Conservation (phyloP, 805 yeast species). For the Saccharomyces paradoxus region DNA sequence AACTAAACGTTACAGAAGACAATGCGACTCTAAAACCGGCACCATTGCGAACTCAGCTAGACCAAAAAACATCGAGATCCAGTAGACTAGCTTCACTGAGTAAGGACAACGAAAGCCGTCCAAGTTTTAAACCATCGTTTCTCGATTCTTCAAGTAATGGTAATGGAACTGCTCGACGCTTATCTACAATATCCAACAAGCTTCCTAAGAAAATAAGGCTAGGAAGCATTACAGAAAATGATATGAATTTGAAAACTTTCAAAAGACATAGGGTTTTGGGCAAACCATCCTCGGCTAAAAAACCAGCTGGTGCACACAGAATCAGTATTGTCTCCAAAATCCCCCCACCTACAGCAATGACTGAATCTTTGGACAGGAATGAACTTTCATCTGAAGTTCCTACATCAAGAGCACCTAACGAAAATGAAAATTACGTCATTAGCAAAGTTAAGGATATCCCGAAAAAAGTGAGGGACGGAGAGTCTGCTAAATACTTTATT, state of each 20-base stretch:
- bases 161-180: conserved; percentile 12
- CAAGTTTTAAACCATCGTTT: conserved; percentile 25
- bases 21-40: background rate
- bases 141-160: conserved; percentile 6
- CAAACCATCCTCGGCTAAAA: conserved; percentile 19
- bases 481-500: conserved; percentile 39
- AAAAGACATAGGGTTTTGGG: conserved; percentile 26
- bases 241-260: conserved; percentile 22
- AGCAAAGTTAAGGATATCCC: conserved; percentile 33
- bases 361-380: background rate
- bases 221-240: conserved; percentile 19
- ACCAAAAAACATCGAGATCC: conserved; percentile 9
- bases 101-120: conserved; percentile 27
- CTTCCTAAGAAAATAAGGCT: conserved; percentile 15
- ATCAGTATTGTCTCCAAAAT: conserved; percentile 28
- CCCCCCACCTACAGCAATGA: conserved; percentile 2
- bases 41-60: background rate
- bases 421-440: conserved; percentile 29
- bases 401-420: conserved; percentile 17
- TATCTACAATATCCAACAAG: conserved; percentile 19
- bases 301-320: conserved; percentile 26
- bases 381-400: conserved; percentile 17
- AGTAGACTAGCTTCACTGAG: conserved; percentile 36
- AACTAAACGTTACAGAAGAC: background rate
- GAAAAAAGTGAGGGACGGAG: conserved; percentile 32